phyloP scores from a whole-genome alignment of 768 basidiomycete species.

The Gymnopilus junonius region DNA sequence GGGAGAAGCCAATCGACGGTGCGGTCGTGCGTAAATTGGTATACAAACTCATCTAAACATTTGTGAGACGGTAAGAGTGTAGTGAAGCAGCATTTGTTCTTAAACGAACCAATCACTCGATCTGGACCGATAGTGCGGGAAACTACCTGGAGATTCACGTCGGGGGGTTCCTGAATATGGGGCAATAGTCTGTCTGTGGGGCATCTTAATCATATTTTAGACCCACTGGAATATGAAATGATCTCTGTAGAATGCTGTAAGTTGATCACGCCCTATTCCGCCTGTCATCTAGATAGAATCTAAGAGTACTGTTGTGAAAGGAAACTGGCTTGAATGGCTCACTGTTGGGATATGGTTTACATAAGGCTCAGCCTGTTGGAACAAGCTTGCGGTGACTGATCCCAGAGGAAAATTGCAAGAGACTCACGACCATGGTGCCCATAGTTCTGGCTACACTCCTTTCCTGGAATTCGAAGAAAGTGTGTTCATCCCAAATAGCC shows the following conservation, averaged over 20 bases:
- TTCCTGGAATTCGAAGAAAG: conserved; percentile 55
- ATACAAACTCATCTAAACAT: conserved; percentile 53
- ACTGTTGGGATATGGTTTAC: conserved; percentile 64
- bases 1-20: conserved; percentile 54
- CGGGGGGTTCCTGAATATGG: conserved; percentile 47
- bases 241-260: conserved; percentile 59
- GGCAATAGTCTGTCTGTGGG: background rate
- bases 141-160: conserved; percentile 46
- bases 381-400: background rate
- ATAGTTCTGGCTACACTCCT: conserved; percentile 58
- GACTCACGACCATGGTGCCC: conserved; percentile 57
- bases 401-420: background rate
- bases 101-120: conserved; percentile 48
- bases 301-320: background rate
- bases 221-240: conserved; percentile 58
- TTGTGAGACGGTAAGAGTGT: background rate
- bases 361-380: conserved; percentile 55
- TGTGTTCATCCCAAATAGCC: conserved; percentile 66
- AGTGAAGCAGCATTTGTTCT: background rate
- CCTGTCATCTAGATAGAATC: conserved; percentile 51
- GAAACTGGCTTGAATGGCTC: conserved; percentile 16
- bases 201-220: background rate
- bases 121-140: conserved; percentile 58
- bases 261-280: conserved; percentile 51
- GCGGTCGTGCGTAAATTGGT: conserved; percentile 47